Evolutionary conservation across 2,329 filamentous ascomycete genomes (phyloP), one percentile per base, ranked within the genome.

Genomic region (Aschersonia sp.): DNA sequence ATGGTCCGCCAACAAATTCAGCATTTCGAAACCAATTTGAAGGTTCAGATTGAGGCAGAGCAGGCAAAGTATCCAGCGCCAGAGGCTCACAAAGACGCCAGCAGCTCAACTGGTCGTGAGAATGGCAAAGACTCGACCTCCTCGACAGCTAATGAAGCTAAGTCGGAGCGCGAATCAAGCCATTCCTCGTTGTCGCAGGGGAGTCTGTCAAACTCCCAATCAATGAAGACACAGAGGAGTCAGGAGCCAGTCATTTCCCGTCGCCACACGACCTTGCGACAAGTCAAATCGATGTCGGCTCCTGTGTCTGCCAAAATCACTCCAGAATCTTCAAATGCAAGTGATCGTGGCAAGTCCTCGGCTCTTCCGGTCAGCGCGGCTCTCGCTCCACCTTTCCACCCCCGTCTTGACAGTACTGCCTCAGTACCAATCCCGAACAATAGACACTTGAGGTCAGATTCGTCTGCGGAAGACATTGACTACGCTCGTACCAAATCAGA

Each of bases 361-460:
- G 58, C 62, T 22, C 59, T 75, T 32, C 68, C 71, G 1, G 65
- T 65, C 41, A 65, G 62, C 47, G 71, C 72, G 31, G 71, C 73
- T 32, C 56, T 71, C 44, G 71, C 72, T 14, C 67, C 72, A 2
- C 66, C 70, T 0, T 76, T 76, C 47, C 65, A 71, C 46, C 71
- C 72, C 35, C 67, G 67, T 4, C 47, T 45, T 32, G 57, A 58
- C 14, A 50, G 47, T 11, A 32, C 49, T 10, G 37, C 45, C 14
- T 54, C 57, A 14, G 48, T 53, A 6, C 30, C 55, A 47, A 11
- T 14, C 11, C 46, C 51, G 14, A 31, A 42, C 22, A 14, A 44
- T 12, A 35, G 42, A 30, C 30, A 43, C 39, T 35, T 45, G 44
- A 42, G 47, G 22, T 49, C 47, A 22, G 30, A 39, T 30, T 43